Conservation (phyloP, 1,284 basidiomycete genomes). For the Xerocomus cyaneibrunnescens region DNA sequence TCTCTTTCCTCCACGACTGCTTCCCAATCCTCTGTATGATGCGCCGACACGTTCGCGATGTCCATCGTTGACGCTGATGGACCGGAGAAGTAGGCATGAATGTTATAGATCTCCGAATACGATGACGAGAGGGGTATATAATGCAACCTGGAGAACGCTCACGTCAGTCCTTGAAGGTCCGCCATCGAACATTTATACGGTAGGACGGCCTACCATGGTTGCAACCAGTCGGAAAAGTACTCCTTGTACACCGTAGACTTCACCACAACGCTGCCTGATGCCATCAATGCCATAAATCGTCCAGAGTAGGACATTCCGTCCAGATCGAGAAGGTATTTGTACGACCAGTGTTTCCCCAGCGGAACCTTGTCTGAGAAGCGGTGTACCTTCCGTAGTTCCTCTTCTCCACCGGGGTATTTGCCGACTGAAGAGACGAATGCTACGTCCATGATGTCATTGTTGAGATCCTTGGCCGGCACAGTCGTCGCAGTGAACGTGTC, state of each 20-base stretch:
- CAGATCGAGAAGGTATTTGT: slow-evolving; percentile 89
- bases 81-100: slow-evolving; percentile 88
- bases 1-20: slow-evolving; percentile 63
- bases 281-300: slow-evolving; percentile 83
- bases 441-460: slow-evolving; percentile 82
- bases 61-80: slow-evolving; percentile 60
- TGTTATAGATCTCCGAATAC: slow-evolving; percentile 90
- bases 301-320: slow-evolving; percentile 95
- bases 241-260: slow-evolving; percentile 90
- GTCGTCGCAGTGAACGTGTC: slow-evolving; percentile 58
- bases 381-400: slow-evolving; percentile 67
- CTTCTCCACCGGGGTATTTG: slow-evolving; percentile 77
- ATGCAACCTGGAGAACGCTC: slow-evolving; percentile 66
- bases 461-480: slow-evolving; percentile 65
- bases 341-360: slow-evolving; percentile 85
- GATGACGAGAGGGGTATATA: slow-evolving; percentile 86
- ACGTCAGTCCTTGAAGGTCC: not conserved
- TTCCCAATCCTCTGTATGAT: slow-evolving; percentile 24
- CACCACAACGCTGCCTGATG: slow-evolving; percentile 83
- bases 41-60: slow-evolving; percentile 45
- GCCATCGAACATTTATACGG: too few species aligned
- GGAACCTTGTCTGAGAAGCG: slow-evolving; percentile 77
- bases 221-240: slow-evolving; percentile 83
- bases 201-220: slow-evolving; percentile 63
- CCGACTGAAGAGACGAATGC: slow-evolving; percentile 83